Evolutionary conservation across 371 early-diverging fungal genomes (phyloP).

Genomic region (Rhizomucor pusillus): DNA sequence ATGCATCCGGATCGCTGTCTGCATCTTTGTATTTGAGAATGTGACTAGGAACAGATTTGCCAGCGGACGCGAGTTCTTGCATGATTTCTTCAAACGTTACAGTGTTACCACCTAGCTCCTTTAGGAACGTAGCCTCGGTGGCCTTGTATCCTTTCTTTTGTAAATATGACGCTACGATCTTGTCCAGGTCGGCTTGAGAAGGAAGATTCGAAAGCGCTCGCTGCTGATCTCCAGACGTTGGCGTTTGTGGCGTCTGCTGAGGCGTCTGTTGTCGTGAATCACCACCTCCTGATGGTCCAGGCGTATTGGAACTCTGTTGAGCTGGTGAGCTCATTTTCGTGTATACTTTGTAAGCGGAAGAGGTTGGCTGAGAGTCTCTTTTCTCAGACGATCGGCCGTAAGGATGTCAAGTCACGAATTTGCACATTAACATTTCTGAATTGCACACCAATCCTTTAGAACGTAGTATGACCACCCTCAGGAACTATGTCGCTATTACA

Average conservation of each 20-base stretch:
- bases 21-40: conserved; percentile 68
- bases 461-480: no score
- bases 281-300: background rate
- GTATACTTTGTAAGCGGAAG: no score
- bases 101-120: conserved; percentile 24
- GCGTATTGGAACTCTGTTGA: conserved; percentile 1
- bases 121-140: conserved; percentile 26
- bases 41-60: conserved; percentile 45
- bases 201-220: conserved; percentile 12
- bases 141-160: conserved; percentile 38
- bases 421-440: no score
- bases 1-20: conserved; percentile 78
- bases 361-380: no score
- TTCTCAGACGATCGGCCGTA: no score
- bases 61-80: conserved; percentile 18
- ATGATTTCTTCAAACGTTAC: conserved; percentile 30
- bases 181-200: conserved; percentile 30
- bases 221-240: conserved; percentile 5
- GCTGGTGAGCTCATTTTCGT: conserved; percentile 10
- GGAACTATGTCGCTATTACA: no score
- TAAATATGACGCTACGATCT: conserved; percentile 37
- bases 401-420: no score
- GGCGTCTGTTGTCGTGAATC: conserved; percentile 4
- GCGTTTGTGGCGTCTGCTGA: background rate
- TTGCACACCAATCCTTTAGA: no score